A percentile compares a stretch with the other conserved stretches of the same genome.
Conservation (phyloP, 23 red algal genomes). For the Cyanidium caldarium region DNA sequence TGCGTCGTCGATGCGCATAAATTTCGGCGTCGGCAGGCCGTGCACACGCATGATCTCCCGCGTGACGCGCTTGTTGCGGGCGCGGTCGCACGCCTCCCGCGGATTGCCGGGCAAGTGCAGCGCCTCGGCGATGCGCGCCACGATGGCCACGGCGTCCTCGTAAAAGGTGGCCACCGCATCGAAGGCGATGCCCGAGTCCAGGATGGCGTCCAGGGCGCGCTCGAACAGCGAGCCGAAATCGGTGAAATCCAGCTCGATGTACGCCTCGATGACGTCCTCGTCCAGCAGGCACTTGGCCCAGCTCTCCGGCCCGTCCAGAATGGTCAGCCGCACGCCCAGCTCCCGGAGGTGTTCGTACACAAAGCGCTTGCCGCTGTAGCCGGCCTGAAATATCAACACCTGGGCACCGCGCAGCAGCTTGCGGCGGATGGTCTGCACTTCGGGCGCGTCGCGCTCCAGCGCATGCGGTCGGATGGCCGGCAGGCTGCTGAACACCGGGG, state of each 20-base stretch:
- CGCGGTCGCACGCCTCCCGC: constrained; percentile 42
- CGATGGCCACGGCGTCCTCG: constrained; percentile 76
- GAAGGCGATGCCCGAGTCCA: constrained; percentile 27
- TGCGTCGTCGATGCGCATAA: constrained; percentile 12
- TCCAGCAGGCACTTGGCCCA: constrained; percentile 29
- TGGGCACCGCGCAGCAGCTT: constrained; percentile 67
- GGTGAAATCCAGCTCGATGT: constrained; percentile 74
- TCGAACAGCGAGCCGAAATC: constrained; percentile 41
- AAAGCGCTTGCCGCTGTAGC: constrained; percentile 65
- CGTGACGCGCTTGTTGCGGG: constrained; percentile 67
- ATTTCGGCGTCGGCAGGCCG: constrained; percentile 53
- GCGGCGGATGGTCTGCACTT: constrained; percentile 54
- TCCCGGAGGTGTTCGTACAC: constrained; percentile 62
- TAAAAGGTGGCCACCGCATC: constrained; percentile 79
- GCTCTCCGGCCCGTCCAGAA: constrained; percentile 82
- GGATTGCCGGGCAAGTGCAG: constrained; percentile 33
- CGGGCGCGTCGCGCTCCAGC: constrained; percentile 8
- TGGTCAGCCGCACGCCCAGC: constrained; percentile 54
- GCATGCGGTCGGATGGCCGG: constrained; percentile 41
- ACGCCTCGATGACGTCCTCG: constrained; percentile 36
- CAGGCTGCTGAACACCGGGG: constrained; percentile 62
- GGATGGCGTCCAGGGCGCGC: constrained; percentile 21
- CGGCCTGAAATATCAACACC: constrained; percentile 79
- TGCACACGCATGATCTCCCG: constrained; percentile 51
- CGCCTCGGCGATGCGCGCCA: constrained; percentile 53